Evolutionary conservation across 257 asterid species (phyloP).

Genomic region (Capsicum chinense): DNA sequence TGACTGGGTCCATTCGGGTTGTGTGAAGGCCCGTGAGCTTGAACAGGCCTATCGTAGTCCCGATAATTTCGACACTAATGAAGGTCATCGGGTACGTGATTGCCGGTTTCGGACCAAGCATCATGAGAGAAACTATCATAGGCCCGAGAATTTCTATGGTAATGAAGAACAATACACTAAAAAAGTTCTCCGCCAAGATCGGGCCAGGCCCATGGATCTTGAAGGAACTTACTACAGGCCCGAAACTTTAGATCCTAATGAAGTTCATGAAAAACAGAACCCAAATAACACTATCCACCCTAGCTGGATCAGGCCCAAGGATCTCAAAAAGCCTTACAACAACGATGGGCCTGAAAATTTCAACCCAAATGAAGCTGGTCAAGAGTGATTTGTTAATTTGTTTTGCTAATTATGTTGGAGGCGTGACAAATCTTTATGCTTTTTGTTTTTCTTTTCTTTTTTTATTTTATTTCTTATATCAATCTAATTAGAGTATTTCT

Average conservation of each 20-base stretch:
- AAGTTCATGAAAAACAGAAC: neutral
- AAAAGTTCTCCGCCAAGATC: neutral
- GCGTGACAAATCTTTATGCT: neutral
- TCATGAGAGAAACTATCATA: neutral
- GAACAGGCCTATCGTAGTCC: conserved; percentile 23
- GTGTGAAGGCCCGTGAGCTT: neutral
- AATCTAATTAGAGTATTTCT: neutral
- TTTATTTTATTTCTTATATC: neutral
- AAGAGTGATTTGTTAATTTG: neutral
- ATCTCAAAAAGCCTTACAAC: neutral
- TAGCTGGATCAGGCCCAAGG: neutral
- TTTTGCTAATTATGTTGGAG: neutral
- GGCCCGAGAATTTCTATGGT: neutral
- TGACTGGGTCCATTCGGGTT: neutral
- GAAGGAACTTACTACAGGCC: neutral
- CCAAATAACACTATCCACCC: neutral
- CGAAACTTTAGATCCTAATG: neutral
- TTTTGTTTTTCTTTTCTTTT: neutral
- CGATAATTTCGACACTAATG: neutral
- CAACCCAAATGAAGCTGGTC: neutral
- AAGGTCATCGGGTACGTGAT: neutral
- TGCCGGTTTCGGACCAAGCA: neutral
- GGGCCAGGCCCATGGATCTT: conserved; percentile 5
- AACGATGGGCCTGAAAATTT: neutral
- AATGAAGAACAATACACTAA: neutral